Evolutionary conservation across 2,329 filamentous ascomycete species (phyloP).

Genomic region (Colletotrichum musae): DNA sequence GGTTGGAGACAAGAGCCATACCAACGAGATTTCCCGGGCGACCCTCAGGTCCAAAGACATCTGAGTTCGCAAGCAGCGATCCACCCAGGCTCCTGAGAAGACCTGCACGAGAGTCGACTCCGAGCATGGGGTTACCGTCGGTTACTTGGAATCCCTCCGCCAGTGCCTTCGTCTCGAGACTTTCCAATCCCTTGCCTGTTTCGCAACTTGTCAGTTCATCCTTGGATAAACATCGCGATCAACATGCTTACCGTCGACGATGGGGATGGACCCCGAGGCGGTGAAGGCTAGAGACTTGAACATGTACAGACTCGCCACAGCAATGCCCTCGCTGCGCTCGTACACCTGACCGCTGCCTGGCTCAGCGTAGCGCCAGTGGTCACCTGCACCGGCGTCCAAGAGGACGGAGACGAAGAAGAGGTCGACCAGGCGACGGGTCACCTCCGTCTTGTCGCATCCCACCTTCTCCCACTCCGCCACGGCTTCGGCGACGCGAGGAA

Average conservation of each 20-base stretch:
- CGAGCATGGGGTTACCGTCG: slow-evolving; percentile 60
- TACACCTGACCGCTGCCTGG: slow-evolving; percentile 51
- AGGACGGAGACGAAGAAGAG: slow-evolving; percentile 74
- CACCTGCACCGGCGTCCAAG: slow-evolving; percentile 68
- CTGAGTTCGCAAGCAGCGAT: slow-evolving; percentile 54
- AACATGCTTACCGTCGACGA: slow-evolving; percentile 53
- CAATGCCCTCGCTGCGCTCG: slow-evolving; percentile 65
- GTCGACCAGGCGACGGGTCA: slow-evolving; percentile 69
- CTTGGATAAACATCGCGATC: background rate
- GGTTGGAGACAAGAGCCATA: slow-evolving; percentile 44
- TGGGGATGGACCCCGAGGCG: slow-evolving; percentile 40
- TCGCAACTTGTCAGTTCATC: background rate
- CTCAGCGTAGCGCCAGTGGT: slow-evolving; percentile 63
- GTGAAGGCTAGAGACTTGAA: slow-evolving; percentile 59
- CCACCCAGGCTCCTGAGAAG: slow-evolving; percentile 59
- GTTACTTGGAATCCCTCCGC: slow-evolving; percentile 60
- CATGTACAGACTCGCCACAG: slow-evolving; percentile 66
- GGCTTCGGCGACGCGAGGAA: slow-evolving; percentile 62
- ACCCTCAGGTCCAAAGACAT: slow-evolving; percentile 58
- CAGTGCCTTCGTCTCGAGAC: slow-evolving; percentile 52
- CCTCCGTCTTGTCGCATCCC: slow-evolving; percentile 59
- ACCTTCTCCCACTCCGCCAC: slow-evolving; percentile 61
- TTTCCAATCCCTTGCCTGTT: slow-evolving; percentile 51
- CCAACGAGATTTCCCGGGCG: slow-evolving; percentile 65
- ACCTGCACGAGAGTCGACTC: slow-evolving; percentile 57